Base-by-base conservation (phyloP, 495 filamentous ascomycete genomes). In the Melanomma pulvis-pyrius region DNA sequence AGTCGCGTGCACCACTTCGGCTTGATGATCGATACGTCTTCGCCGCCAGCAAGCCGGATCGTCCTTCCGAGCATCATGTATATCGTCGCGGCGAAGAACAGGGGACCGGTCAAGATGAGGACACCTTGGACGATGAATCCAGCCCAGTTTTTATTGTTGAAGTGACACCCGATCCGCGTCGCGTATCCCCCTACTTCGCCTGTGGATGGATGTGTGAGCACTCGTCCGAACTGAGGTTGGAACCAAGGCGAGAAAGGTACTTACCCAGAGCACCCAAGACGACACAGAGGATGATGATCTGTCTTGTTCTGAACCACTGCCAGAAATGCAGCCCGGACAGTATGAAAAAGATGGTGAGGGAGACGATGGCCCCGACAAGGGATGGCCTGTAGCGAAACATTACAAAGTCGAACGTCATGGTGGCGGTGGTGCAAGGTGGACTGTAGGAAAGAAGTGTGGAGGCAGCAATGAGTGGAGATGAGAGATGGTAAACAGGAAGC, bases 41-140 rank as follows among this genome's bases (percentile, higher is more conserved):
- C 74, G 5, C 61, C 51, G 13, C 61, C 59, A 19, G 67, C 63
- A 44, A 57, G 68, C 2, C 44, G 26, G 25, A 78, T 74, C 29
- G 76, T 68, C 0, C 75, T 69, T n/a, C 75, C 75, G 28, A 76
- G 74, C 47, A 66, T 72, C 75, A 78, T 78, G 68, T 78, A 78
- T 25, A 78, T 74, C 12, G 76, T 73, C 11, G 76, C 76, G 58
- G 75, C 70, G 54, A 70, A 68, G 55, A 73, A 63, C 0, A 74
- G 71, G 1, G 74, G 75, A 0, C 69, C 73, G 32, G 76, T 62
- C 9, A 78, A 48, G 46, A 77, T 67, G 47, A 72, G 64, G 21
- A 72, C 47, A 13, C 59, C 63, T 66, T 78, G 76, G 17, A 64
- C 36, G 59, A 77, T 74, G 64, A 75, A 78, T 1, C 34, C 68